These are phyloP conservation scores for Amanita fuliginea DNA, from an alignment of 768 basidiomycete genomes.

Conservation along the genomic window DNA sequence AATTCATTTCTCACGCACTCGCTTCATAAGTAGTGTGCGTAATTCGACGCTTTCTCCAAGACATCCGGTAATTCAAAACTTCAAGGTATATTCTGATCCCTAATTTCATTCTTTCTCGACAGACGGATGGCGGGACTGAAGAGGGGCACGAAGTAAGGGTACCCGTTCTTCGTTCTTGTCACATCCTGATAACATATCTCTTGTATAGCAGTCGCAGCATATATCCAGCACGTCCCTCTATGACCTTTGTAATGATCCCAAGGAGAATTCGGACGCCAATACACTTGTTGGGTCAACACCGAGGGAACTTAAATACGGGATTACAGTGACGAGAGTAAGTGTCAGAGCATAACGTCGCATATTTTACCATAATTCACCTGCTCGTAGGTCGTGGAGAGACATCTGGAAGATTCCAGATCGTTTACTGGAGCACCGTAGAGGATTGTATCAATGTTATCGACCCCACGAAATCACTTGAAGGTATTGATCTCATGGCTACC, in stretches of 20 bases:
- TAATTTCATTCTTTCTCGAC: not conserved
- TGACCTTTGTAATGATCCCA: constrained; percentile 18
- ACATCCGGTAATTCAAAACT: constrained; percentile 8
- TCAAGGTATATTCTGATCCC: not conserved
- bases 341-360: not conserved
- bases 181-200: not conserved
- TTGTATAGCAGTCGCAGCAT: constrained; percentile 9
- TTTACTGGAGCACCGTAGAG: too few species aligned
- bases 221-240: constrained; percentile 12
- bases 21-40: constrained; percentile 14
- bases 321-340: constrained; percentile 27
- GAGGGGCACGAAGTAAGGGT: not conserved
- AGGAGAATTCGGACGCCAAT: constrained; percentile 9
- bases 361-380: not conserved
- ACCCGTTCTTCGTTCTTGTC: not conserved
- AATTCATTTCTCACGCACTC: constrained; percentile 14
- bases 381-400: constrained; percentile 23
- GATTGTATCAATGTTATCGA: too few species aligned
- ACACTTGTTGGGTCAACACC: constrained; percentile 7
- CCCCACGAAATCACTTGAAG: too few species aligned
- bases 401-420: constrained; percentile 17
- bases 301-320: constrained; percentile 23
- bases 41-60: not conserved
- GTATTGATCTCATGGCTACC: too few species aligned
- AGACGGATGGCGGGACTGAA: not conserved